These are phyloP conservation scores for Pseudogymnoascus sp. DNA, from an alignment of 2,329 filamentous ascomycete genomes.

Conservation along the genomic window DNA sequence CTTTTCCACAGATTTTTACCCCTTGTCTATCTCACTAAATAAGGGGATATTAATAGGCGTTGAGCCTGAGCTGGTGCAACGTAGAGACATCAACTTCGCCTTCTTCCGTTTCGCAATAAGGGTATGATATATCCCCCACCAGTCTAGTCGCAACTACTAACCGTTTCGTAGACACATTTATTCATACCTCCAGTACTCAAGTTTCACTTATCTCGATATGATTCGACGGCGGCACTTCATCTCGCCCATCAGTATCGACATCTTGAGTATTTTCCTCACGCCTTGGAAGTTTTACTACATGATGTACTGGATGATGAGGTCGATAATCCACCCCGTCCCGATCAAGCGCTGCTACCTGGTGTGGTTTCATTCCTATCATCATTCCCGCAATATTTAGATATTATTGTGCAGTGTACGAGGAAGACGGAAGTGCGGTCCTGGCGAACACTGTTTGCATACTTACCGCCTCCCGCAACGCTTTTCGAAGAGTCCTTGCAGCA, in stretches of 20 bases:
- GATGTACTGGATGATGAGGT: slow-evolving; percentile 92
- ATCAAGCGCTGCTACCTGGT: slow-evolving; percentile 56
- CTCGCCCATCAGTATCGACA: slow-evolving; percentile 79
- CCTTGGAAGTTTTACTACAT: slow-evolving; percentile 84
- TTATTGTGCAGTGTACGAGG: slow-evolving; percentile 91
- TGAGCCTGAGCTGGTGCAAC: slow-evolving; percentile 87
- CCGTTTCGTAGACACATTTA: slow-evolving; percentile 67
- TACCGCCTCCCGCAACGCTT: slow-evolving; percentile 82
- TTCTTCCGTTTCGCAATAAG: slow-evolving; percentile 82
- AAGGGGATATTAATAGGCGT: slow-evolving; percentile 88
- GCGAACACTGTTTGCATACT: slow-evolving; percentile 84
- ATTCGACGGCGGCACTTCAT: slow-evolving; percentile 71
- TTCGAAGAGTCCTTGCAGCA: slow-evolving; percentile 87
- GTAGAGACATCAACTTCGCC: slow-evolving; percentile 84
- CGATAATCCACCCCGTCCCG: slow-evolving; percentile 58
- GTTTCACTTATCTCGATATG: slow-evolving; percentile 67
- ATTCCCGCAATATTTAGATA: slow-evolving; percentile 82
- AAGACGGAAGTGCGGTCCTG: slow-evolving; percentile 95
- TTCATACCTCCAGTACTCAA: slow-evolving; percentile 85
- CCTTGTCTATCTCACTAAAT: slow-evolving; percentile 75
- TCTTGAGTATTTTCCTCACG: slow-evolving; percentile 87
- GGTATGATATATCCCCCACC: slow-evolving; percentile 43
- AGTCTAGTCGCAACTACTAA: background rate
- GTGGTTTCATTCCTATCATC: slow-evolving; percentile 60
- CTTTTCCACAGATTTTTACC: slow-evolving; percentile 90